Evolutionary conservation across 2,329 filamentous ascomycete species (phyloP).

Genomic region (Fusarium euwallaceae): DNA sequence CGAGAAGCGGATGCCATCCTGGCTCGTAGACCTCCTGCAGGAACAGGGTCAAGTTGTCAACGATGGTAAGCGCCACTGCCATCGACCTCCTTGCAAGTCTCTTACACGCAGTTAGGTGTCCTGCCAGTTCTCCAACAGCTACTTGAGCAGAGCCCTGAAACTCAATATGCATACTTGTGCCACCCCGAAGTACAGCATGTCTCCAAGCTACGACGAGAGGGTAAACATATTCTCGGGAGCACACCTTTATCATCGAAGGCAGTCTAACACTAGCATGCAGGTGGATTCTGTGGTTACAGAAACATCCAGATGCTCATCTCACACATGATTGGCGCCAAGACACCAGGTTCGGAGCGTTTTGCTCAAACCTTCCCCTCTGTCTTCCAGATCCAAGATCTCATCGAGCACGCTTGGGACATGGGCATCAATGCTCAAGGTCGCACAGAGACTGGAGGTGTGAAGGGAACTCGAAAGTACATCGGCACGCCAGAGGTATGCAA

Average conservation of each 20-base stretch:
- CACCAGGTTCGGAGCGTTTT: slow-evolving; percentile 72
- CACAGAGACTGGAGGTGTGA: slow-evolving; percentile 87
- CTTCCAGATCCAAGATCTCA: slow-evolving; percentile 85
- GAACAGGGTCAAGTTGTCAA: slow-evolving; percentile 68
- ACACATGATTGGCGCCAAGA: slow-evolving; percentile 74
- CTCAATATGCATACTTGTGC: slow-evolving; percentile 83
- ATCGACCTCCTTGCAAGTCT: slow-evolving; percentile 8
- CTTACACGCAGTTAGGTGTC: slow-evolving; percentile 58
- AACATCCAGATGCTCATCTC: slow-evolving; percentile 94
- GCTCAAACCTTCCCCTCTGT: slow-evolving; percentile 76
- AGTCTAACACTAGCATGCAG: slow-evolving; percentile 53
- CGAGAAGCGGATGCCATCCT: slow-evolving; percentile 80
- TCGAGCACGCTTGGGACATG: slow-evolving; percentile 89
- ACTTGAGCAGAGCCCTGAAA: slow-evolving; percentile 71
- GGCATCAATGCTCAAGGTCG: slow-evolving; percentile 83
- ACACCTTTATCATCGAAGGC: no score
- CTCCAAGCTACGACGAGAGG: slow-evolving; percentile 83
- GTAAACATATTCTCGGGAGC: slow-evolving; percentile 49
- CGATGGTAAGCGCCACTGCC: slow-evolving; percentile 57
- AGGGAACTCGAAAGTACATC: slow-evolving; percentile 93
- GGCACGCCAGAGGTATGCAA: slow-evolving; percentile 83
- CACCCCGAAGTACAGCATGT: slow-evolving; percentile 82
- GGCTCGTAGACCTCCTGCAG: slow-evolving; percentile 73
- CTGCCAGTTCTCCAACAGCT: slow-evolving; percentile 73
- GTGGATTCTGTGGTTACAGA: slow-evolving; percentile 93